A percentile compares a stretch with the other conserved stretches of the same genome.
phyloP scores from a whole-genome alignment of 2,329 filamentous ascomycete genomes.

The Hypoxylon sp. region DNA sequence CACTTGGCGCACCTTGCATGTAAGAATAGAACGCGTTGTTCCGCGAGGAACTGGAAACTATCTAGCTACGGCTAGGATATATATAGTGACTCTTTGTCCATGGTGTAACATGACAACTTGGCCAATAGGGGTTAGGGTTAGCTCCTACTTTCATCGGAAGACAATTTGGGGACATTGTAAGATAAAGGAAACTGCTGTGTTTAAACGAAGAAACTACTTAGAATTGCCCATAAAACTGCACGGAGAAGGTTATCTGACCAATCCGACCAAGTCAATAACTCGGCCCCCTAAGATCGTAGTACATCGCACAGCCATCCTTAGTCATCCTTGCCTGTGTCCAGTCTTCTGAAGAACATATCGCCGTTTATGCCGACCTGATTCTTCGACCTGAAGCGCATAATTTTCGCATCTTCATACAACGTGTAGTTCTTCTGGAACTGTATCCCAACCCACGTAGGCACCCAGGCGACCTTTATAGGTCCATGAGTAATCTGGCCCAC shows the following conservation, averaged over 20 bases:
- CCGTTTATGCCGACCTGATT: conserved; percentile 18
- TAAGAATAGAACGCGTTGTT: too few species aligned
- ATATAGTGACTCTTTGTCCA: too few species aligned
- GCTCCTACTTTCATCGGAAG: too few species aligned
- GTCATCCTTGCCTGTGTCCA: conserved; percentile 5
- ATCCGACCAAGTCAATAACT: too few species aligned
- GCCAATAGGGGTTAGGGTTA: not conserved
- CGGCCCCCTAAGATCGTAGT: too few species aligned
- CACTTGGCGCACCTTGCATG: too few species aligned
- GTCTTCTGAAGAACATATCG: conserved; percentile 30
- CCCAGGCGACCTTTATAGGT: conserved; percentile 47
- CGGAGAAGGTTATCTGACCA: too few species aligned
- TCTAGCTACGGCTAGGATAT: too few species aligned
- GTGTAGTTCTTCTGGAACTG: conserved; percentile 40
- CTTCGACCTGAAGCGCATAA: conserved; percentile 27
- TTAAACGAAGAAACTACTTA: not conserved
- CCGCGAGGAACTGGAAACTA: too few species aligned
- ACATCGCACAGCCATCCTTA: not conserved
- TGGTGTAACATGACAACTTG: too few species aligned
- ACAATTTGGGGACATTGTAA: too few species aligned
- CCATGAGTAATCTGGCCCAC: conserved; percentile 52
- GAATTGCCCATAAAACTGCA: too few species aligned
- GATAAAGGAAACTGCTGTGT: not conserved
- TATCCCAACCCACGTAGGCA: conserved; percentile 50
- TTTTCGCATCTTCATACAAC: conserved; percentile 22